A percentile compares a stretch with the other conserved stretches of the same genome.
Evolutionary conservation across 768 basidiomycete genomes (phyloP).

Genomic region (Coprinopsis cinerea): DNA sequence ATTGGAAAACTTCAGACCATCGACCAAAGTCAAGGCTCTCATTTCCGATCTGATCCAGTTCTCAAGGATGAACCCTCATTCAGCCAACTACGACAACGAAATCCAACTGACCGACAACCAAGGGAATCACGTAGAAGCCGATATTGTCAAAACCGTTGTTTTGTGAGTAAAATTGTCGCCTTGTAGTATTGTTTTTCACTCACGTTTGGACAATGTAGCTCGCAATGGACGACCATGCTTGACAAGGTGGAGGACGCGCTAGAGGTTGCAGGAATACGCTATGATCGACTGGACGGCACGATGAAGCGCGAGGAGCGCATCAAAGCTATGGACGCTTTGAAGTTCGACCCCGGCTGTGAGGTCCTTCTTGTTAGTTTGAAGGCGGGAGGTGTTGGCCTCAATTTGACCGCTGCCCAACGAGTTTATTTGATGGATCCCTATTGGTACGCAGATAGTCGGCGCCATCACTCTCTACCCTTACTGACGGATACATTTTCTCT

Average conservation of each 20-base stretch:
- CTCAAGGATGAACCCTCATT: slow-evolving; percentile 81
- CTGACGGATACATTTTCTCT: neutral
- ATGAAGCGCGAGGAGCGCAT: slow-evolving; percentile 97
- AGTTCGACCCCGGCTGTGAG: slow-evolving; percentile 85
- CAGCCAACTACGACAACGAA: slow-evolving; percentile 83
- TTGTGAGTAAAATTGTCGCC: slow-evolving; percentile 55
- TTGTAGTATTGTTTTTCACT: slow-evolving; percentile 11
- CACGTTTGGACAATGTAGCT: slow-evolving; percentile 40
- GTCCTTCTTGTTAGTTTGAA: slow-evolving; percentile 93
- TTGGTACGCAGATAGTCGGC: slow-evolving; percentile 50
- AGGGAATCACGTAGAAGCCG: slow-evolving; percentile 66
- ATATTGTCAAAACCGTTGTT: slow-evolving; percentile 84
- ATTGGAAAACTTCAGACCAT: slow-evolving; percentile 60
- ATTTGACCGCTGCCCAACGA: slow-evolving; percentile 88
- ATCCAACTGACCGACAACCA: slow-evolving; percentile 73
- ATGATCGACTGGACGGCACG: slow-evolving; percentile 91
- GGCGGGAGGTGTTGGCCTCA: slow-evolving; percentile 95
- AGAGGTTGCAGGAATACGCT: slow-evolving; percentile 74
- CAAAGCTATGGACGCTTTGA: slow-evolving; percentile 87
- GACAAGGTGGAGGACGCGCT: slow-evolving; percentile 93
- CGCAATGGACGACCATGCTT: slow-evolving; percentile 93
- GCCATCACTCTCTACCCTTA: slow-evolving; percentile 5
- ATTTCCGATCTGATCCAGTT: slow-evolving; percentile 74
- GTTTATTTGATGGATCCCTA: slow-evolving; percentile 98
- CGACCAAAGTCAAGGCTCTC: slow-evolving; percentile 86